Evolutionary conservation across 2,329 filamentous ascomycete species (phyloP).

Genomic region (Pyricularia sp.): DNA sequence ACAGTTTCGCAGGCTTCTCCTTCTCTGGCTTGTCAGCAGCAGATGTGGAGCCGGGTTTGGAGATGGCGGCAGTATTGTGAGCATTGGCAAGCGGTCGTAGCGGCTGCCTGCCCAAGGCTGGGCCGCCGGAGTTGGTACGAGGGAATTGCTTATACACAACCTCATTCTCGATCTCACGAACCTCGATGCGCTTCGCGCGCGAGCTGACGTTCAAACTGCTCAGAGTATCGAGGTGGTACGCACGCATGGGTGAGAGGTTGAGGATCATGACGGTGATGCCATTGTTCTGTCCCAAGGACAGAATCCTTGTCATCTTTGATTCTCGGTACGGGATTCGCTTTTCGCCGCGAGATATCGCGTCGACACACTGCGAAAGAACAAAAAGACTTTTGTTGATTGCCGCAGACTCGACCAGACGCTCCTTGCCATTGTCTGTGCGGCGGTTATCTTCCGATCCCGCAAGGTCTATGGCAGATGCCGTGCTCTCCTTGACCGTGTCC

Average conservation of each 20-base stretch:
- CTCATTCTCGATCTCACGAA: constrained; percentile 91
- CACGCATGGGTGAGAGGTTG: constrained; percentile 80
- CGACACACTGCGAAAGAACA: constrained; percentile 86
- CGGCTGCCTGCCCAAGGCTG: constrained; percentile 52
- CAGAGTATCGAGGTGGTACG: constrained; percentile 85
- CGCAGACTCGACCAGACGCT: constrained; percentile 84
- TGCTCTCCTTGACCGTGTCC: constrained; percentile 59
- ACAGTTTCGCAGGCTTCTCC: constrained; percentile 67
- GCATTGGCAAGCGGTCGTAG: constrained; percentile 63
- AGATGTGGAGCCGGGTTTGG: constrained; percentile 24
- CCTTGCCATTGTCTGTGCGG: constrained; percentile 84
- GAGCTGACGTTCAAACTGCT: constrained; percentile 93
- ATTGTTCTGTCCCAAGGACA: constrained; percentile 87
- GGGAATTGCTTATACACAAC: constrained; percentile 71
- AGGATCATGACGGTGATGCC: constrained; percentile 94
- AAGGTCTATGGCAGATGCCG: constrained; percentile 84
- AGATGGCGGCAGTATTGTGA: constrained; percentile 39
- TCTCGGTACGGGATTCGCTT: constrained; percentile 83
- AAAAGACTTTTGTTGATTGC: constrained; percentile 98
- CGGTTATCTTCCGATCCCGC: constrained; percentile 94
- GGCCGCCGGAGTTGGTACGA: constrained; percentile 28
- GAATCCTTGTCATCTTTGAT: constrained; percentile 92
- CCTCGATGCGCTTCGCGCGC: constrained; percentile 88
- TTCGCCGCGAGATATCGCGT: constrained; percentile 69
- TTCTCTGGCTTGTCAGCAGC: constrained; percentile 37